These are phyloP conservation scores for Penicillium sp. DNA, from an alignment of 2,329 filamentous ascomycete genomes.

Conservation along the genomic window DNA sequence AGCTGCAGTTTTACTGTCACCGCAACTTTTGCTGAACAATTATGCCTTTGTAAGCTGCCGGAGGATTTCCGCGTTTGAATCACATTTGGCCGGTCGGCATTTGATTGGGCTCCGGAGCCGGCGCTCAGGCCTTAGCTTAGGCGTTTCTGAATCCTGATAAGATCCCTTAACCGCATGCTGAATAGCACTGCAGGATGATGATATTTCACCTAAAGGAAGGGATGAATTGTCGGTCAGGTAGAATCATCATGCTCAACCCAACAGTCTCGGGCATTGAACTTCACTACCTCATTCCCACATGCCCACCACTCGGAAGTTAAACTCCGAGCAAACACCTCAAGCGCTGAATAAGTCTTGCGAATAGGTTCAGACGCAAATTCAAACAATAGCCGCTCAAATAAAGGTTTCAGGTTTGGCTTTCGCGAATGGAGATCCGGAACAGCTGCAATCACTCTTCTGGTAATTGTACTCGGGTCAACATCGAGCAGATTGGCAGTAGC, in stretches of 20 bases:
- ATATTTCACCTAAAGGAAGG: neutral
- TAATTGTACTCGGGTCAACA: constrained; percentile 27
- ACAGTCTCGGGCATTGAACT: constrained; percentile 57
- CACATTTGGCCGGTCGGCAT: neutral
- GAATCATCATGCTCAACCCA: constrained; percentile 40
- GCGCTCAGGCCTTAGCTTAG: neutral
- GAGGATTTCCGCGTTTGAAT: neutral
- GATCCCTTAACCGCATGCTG: neutral
- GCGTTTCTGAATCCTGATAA: neutral
- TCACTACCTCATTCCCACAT: constrained; percentile 63
- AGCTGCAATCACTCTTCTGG: constrained; percentile 55
- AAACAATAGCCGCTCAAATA: constrained; percentile 53
- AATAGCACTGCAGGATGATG: neutral
- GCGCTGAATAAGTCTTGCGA: constrained; percentile 44
- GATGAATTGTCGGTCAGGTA: neutral
- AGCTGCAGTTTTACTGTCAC: neutral
- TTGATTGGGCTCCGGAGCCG: neutral
- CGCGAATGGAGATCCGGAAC: constrained; percentile 65
- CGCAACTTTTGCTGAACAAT: neutral
- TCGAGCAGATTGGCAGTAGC: constrained; percentile 2
- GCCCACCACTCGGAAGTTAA: constrained; percentile 62
- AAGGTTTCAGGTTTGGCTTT: constrained; percentile 61
- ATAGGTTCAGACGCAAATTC: neutral
- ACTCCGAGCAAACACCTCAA: constrained; percentile 63
- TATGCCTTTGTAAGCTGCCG: neutral